Conservation (phyloP, 352 stramenopile species). For the Phytophthora citricola region DNA sequence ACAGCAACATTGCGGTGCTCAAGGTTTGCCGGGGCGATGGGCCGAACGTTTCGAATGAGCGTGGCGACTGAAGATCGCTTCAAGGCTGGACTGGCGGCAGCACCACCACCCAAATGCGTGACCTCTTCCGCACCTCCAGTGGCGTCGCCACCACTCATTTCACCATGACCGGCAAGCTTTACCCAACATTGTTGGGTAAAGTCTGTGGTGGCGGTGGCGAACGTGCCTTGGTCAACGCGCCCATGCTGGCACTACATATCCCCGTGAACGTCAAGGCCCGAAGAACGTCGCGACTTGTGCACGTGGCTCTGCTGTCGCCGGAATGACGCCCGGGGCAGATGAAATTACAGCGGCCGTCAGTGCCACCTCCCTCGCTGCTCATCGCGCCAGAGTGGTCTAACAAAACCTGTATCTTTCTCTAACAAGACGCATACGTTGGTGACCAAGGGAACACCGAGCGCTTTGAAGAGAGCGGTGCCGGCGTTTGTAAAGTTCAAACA, state of each 20-base stretch:
- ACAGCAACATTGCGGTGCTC: too few species aligned
- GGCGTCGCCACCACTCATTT: too few species aligned
- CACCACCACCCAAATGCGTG: slow-evolving; percentile 5
- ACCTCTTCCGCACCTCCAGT: too few species aligned
- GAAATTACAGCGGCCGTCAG: slow-evolving; percentile 6
- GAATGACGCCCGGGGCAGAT: not conserved
- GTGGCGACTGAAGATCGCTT: slow-evolving; percentile 9
- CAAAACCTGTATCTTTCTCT: not conserved
- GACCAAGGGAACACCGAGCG: slow-evolving; percentile 1
- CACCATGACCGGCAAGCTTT: not conserved
- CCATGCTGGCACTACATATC: too few species aligned
- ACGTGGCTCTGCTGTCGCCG: not conserved
- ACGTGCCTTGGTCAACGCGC: too few species aligned
- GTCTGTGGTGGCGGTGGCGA: too few species aligned
- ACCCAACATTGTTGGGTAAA: slow-evolving; percentile 7
- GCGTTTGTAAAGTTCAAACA: not conserved
- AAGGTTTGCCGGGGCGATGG: slow-evolving; percentile 8
- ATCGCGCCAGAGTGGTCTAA: slow-evolving; percentile 12
- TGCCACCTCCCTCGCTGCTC: slow-evolving; percentile 6
- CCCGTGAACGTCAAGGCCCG: not conserved
- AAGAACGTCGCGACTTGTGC: not conserved
- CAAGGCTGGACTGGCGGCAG: slow-evolving; percentile 11
- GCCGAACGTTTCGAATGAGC: slow-evolving; percentile 29
- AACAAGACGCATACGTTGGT: not conserved
- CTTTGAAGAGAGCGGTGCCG: slow-evolving; percentile 1